A percentile compares a stretch with the other conserved stretches of the same genome.
These are phyloP conservation scores for Saussurea involucrata DNA, from an alignment of 129 eudicot species.

Conservation along the genomic window DNA sequence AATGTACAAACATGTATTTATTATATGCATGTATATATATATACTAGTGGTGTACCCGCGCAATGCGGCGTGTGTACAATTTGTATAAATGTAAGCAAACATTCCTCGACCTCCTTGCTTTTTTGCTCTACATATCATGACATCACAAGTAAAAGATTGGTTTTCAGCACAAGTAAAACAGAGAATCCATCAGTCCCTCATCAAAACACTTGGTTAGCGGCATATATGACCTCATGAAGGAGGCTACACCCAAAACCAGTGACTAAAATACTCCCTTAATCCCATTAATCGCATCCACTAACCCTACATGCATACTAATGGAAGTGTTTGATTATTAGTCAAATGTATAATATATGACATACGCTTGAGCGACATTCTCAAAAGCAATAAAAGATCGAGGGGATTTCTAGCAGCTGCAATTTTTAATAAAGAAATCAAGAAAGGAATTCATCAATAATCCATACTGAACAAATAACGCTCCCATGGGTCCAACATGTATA, in stretches of 20 bases:
- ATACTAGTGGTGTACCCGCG: too few species aligned
- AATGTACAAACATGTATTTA: too few species aligned
- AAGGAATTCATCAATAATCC: too few species aligned
- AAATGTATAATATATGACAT: not conserved
- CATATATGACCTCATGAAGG: not conserved
- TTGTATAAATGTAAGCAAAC: too few species aligned
- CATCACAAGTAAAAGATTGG: conserved; percentile 8
- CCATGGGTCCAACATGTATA: too few species aligned
- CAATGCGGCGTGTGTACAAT: too few species aligned
- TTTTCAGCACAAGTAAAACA: not conserved
- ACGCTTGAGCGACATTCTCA: not conserved
- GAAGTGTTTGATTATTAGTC: not conserved
- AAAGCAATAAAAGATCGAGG: not conserved
- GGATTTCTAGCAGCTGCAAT: not conserved
- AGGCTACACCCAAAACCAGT: not conserved
- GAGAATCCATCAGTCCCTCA: not conserved
- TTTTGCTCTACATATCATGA: conserved; percentile 57
- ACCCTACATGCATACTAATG: not conserved
- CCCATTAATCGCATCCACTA: not conserved
- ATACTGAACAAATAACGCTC: conserved; percentile 95
- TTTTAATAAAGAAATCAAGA: too few species aligned
- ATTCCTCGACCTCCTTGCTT: conserved; percentile 66
- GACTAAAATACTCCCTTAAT: not conserved
- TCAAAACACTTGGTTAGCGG: not conserved
- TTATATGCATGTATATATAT: too few species aligned